phyloP scores from a whole-genome alignment of 768 basidiomycete genomes.

The Mycena sanguinolenta region DNA sequence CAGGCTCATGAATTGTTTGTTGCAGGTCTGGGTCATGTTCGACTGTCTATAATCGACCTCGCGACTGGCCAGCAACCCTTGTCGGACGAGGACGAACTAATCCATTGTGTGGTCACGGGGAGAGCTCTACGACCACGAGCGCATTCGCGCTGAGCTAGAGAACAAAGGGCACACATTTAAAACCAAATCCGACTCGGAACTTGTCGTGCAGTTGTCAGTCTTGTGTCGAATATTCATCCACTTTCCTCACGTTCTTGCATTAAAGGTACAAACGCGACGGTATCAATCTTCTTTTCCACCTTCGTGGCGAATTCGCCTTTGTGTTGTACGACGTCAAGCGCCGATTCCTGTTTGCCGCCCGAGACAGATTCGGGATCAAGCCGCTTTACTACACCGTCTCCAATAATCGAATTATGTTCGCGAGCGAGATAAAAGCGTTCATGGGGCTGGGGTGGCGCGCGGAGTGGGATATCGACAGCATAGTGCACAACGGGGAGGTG shows the following conservation, averaged over 20 bases:
- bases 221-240: neutral
- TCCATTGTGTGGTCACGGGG: constrained; percentile 37
- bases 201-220: constrained; percentile 35
- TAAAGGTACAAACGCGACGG: constrained; percentile 30
- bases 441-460: constrained; percentile 35
- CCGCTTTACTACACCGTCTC: constrained; percentile 38
- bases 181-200: constrained; percentile 38
- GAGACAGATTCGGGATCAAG: constrained; percentile 40
- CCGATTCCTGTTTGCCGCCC: constrained; percentile 31
- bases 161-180: constrained; percentile 32
- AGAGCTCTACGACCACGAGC: constrained; percentile 38
- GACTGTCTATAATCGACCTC: constrained; percentile 39
- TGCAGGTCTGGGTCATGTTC: constrained; percentile 34
- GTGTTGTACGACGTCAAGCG: constrained; percentile 37
- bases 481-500: constrained; percentile 25
- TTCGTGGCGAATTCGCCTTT: constrained; percentile 40
- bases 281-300: constrained; percentile 27
- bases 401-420: constrained; percentile 29
- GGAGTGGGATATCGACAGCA: constrained; percentile 37
- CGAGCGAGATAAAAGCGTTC: constrained; percentile 39
- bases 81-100: constrained; percentile 31
- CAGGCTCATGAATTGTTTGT: too few relatives aligned
- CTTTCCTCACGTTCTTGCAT: neutral
- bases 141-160: constrained; percentile 32
- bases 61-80: constrained; percentile 38